Evolutionary conservation across 495 filamentous ascomycete species (phyloP).

Genomic region (Terfezia claveryi): DNA sequence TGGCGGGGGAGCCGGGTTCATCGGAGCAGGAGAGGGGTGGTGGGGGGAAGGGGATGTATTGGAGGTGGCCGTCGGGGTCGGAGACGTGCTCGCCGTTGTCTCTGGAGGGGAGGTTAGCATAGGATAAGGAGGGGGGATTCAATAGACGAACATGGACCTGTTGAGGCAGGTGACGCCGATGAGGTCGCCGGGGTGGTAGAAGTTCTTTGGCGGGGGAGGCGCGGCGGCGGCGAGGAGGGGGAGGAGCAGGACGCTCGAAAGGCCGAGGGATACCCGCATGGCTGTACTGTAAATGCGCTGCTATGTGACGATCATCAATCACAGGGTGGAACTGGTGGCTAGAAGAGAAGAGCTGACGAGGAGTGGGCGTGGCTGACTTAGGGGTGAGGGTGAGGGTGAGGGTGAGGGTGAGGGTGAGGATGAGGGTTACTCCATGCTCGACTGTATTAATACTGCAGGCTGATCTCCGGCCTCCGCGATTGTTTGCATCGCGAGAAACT

Average conservation of each 20-base stretch:
- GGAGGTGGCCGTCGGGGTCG: constrained; percentile 54
- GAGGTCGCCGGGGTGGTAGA: constrained; percentile 19
- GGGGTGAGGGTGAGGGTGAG: no score
- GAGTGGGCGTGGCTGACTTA: no score
- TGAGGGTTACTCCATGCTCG: no score
- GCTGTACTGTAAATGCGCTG: background rate
- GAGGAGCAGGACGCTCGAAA: background rate
- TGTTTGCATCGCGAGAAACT: no score
- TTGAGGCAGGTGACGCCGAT: constrained; percentile 34
- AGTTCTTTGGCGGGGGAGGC: background rate
- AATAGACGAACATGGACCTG: constrained; percentile 27
- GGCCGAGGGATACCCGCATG: background rate
- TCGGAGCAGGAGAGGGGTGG: constrained; percentile 55
- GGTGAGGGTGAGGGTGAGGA: no score
- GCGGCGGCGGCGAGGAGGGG: background rate
- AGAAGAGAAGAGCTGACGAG: no score
- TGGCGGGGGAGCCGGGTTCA: constrained; percentile 47
- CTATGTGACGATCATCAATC: no score
- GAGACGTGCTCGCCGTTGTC: constrained; percentile 57
- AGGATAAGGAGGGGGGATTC: background rate
- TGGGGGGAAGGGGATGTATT: constrained; percentile 64
- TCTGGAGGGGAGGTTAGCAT: constrained; percentile 18
- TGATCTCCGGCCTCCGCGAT: no score
- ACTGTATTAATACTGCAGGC: no score
- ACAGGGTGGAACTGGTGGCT: no score